Evolutionary conservation across 2,329 filamentous ascomycete species (phyloP).

Genomic region (Colletotrichum spinosum): DNA sequence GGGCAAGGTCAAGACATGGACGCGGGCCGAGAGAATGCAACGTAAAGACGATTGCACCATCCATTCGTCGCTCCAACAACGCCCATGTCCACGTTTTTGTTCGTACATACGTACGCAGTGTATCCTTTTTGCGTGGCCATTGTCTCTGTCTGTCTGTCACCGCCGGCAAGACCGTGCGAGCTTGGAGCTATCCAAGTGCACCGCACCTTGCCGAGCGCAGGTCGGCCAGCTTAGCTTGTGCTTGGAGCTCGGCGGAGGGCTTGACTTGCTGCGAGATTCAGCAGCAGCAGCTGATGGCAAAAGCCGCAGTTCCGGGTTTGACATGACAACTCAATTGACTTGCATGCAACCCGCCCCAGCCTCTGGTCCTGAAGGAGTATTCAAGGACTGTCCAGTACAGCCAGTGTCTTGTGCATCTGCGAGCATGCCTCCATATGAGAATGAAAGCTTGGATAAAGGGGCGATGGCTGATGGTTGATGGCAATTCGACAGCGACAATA

Average conservation of each 20-base stretch:
- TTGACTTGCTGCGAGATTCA: not conserved
- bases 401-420: not conserved
- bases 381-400: too few species aligned
- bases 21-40: not conserved
- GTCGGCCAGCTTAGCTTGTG: slow-evolving; percentile 2
- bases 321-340: slow-evolving; percentile 17
- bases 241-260: slow-evolving; percentile 2
- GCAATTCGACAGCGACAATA: slow-evolving; percentile 7
- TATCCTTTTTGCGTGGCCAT: not conserved
- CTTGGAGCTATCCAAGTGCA: slow-evolving; percentile 26
- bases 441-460: slow-evolving; percentile 9
- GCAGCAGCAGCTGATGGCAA: slow-evolving; percentile 14
- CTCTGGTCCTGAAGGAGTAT: not conserved
- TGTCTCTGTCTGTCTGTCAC: slow-evolving; percentile 3
- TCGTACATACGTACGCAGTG: too few species aligned
- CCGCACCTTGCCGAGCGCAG: not conserved
- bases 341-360: slow-evolving; percentile 17
- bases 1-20: not conserved
- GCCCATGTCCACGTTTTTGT: slow-evolving; percentile 11
- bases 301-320: slow-evolving; percentile 5
- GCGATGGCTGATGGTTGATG: not conserved
- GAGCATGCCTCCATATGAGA: slow-evolving; percentile 11
- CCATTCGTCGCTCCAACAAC: not conserved
- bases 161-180: slow-evolving; percentile 6
- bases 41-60: slow-evolving; percentile 26